Percentiles rank a stretch among this genome's conserved stretches.
These are phyloP conservation scores for Emericellopsis cladophorae DNA, from an alignment of 2,329 filamentous ascomycete species.

Conservation along the genomic window DNA sequence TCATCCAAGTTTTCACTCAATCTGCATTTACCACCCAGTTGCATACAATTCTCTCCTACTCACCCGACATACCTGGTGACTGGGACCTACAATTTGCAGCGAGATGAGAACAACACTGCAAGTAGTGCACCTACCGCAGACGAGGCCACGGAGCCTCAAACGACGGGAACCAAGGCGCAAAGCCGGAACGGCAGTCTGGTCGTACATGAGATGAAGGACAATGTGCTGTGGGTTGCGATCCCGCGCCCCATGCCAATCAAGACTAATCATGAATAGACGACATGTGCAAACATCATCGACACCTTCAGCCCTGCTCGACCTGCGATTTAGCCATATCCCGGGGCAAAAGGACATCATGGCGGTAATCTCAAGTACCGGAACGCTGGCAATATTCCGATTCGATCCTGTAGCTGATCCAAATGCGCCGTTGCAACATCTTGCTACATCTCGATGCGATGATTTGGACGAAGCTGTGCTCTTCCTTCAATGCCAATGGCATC, in stretches of 20 bases:
- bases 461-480: slow-evolving; percentile 50
- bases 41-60: slow-evolving; percentile 58
- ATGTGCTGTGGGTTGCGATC: slow-evolving; percentile 39
- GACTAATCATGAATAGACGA: slow-evolving; percentile 22
- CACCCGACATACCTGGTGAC: slow-evolving; percentile 58
- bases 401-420: slow-evolving; percentile 20
- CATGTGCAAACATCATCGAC: slow-evolving; percentile 47
- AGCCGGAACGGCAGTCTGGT: slow-evolving; percentile 62
- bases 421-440: slow-evolving; percentile 23
- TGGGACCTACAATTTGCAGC: slow-evolving; percentile 72
- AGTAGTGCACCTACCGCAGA: background rate
- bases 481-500: slow-evolving; percentile 64
- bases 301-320: slow-evolving; percentile 67
- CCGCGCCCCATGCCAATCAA: slow-evolving; percentile 5
- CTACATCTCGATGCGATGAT: slow-evolving; percentile 29
- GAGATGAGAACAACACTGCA: slow-evolving; percentile 16
- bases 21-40: slow-evolving; percentile 61
- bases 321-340: slow-evolving; percentile 58
- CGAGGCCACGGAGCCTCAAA: slow-evolving; percentile 6
- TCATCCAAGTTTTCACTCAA: slow-evolving; percentile 33
- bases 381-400: slow-evolving; percentile 51
- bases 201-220: slow-evolving; percentile 43
- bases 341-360: slow-evolving; percentile 45
- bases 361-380: slow-evolving; percentile 66
- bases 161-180: slow-evolving; percentile 32